Percentiles rank a stretch among this genome's conserved stretches.
These are phyloP conservation scores for Hypoxylon cercidicola DNA, from an alignment of 495 filamentous ascomycete species.

Conservation along the genomic window DNA sequence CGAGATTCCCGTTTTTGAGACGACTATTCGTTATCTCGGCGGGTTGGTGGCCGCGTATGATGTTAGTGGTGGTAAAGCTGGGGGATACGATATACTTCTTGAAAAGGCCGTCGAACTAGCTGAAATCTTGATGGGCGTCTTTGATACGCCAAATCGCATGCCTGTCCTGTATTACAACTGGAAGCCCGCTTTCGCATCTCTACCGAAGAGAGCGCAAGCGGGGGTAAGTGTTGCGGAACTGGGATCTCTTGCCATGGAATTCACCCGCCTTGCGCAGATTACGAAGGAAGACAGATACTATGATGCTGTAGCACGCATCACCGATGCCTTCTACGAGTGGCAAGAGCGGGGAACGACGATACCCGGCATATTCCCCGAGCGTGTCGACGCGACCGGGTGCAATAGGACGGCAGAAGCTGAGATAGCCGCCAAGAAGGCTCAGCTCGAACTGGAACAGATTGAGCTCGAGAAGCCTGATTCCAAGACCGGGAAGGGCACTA, in stretches of 20 bases:
- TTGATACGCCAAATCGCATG: constrained; percentile 98
- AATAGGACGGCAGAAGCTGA: constrained; percentile 54
- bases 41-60: constrained; percentile 87
- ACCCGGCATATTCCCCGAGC: constrained; percentile 85
- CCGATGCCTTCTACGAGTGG: constrained; percentile 81
- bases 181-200: constrained; percentile 72
- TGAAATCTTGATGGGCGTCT: constrained; percentile 88
- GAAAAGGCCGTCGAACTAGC: constrained; percentile 90
- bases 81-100: constrained; percentile 70
- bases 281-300: constrained; percentile 91
- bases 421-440: constrained; percentile 28
- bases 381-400: constrained; percentile 76
- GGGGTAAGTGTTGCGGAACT: constrained; percentile 81
- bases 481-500: constrained; percentile 6
- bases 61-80: constrained; percentile 67
- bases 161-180: constrained; percentile 87
- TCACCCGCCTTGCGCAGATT: constrained; percentile 91
- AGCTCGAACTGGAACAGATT: constrained; percentile 10
- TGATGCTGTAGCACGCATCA: constrained; percentile 93
- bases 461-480: constrained; percentile 11
- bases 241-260: constrained; percentile 92
- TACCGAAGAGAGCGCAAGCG: constrained; percentile 71
- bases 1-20: constrained; percentile 85
- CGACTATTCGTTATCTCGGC: constrained; percentile 87
- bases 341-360: constrained; percentile 76